Conservation (phyloP, 768 basidiomycete genomes). For the Antrodiella citrinella region DNA sequence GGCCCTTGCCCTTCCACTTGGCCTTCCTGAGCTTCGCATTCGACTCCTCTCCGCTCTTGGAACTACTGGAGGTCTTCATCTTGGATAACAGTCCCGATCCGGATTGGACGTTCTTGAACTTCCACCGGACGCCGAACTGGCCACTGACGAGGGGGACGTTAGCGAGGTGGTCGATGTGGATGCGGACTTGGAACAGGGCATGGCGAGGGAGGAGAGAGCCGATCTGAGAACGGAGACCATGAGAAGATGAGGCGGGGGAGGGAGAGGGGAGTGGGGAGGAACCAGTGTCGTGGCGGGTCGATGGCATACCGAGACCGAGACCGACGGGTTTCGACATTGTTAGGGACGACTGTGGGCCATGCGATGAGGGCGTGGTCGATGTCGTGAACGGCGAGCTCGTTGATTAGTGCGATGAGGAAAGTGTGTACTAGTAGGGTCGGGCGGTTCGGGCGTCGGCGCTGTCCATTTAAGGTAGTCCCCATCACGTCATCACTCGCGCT, state of each 20-base stretch:
- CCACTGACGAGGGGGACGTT: constrained; percentile 68
- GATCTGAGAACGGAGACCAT: constrained; percentile 46
- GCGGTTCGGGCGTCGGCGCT: too few relatives aligned
- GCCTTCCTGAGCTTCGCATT: constrained; percentile 1
- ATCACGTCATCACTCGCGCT: too few relatives aligned
- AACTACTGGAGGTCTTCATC: constrained; percentile 24
- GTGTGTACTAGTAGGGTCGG: too few relatives aligned
- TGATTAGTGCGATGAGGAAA: too few relatives aligned
- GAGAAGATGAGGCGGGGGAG: neutral
- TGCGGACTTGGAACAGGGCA: constrained; percentile 52
- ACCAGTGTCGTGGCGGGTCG: neutral
- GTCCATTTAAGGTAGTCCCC: too few relatives aligned
- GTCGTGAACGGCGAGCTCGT: too few relatives aligned
- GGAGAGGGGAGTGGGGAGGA: neutral
- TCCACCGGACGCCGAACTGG: constrained; percentile 65
- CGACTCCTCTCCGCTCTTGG: constrained; percentile 7
- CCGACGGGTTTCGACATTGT: neutral
- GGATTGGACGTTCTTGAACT: constrained; percentile 50
- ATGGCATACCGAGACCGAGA: neutral
- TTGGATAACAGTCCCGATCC: constrained; percentile 35
- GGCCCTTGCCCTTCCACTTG: constrained; percentile 15
- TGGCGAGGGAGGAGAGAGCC: constrained; percentile 57
- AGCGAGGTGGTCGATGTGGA: constrained; percentile 59
- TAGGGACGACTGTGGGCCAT: too few relatives aligned
- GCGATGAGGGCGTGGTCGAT: too few relatives aligned